These are phyloP conservation scores for Emericellopsis cladophorae DNA, from an alignment of 2,329 filamentous ascomycete genomes.

Conservation along the genomic window DNA sequence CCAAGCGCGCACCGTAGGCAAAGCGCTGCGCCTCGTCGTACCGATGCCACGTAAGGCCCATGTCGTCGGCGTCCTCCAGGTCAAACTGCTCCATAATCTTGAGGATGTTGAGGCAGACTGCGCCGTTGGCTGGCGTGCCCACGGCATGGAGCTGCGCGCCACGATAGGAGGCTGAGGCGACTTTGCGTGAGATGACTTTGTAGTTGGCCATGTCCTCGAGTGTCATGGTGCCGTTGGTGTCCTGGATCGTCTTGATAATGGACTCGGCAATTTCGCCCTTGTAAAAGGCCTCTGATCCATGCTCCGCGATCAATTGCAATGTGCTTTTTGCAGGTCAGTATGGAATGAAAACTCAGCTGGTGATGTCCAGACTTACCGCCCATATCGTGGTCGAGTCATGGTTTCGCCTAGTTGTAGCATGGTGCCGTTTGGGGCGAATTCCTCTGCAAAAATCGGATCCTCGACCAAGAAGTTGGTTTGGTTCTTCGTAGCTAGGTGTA, in stretches of 20 bases:
- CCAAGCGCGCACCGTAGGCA: conserved; percentile 67
- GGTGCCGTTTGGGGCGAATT: conserved; percentile 70
- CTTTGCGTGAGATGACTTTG: conserved; percentile 49
- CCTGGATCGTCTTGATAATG: conserved; percentile 52
- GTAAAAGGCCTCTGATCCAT: conserved; percentile 67
- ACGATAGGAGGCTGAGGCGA: conserved; percentile 52
- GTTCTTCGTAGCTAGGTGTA: conserved; percentile 6
- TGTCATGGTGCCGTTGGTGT: conserved; percentile 73
- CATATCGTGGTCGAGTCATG: conserved; percentile 73
- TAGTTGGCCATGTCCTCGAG: conserved; percentile 66
- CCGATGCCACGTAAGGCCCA: conserved; percentile 64
- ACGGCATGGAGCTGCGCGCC: conserved; percentile 58
- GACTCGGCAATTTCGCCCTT: conserved; percentile 56
- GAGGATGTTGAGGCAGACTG: conserved; percentile 60
- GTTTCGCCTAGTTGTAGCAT: conserved; percentile 59
- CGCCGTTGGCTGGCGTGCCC: conserved; percentile 67
- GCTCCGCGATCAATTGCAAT: conserved; percentile 60
- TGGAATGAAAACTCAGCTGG: neutral
- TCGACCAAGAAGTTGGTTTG: conserved; percentile 52
- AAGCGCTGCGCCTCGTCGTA: conserved; percentile 85
- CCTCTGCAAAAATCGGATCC: conserved; percentile 69
- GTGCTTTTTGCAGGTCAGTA: conserved; percentile 26
- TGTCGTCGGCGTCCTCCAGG: conserved; percentile 34
- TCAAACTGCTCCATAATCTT: conserved; percentile 74
- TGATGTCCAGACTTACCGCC: conserved; percentile 24